Conservation (phyloP, 768 basidiomycete genomes). For the Chalciporus piperatus region DNA sequence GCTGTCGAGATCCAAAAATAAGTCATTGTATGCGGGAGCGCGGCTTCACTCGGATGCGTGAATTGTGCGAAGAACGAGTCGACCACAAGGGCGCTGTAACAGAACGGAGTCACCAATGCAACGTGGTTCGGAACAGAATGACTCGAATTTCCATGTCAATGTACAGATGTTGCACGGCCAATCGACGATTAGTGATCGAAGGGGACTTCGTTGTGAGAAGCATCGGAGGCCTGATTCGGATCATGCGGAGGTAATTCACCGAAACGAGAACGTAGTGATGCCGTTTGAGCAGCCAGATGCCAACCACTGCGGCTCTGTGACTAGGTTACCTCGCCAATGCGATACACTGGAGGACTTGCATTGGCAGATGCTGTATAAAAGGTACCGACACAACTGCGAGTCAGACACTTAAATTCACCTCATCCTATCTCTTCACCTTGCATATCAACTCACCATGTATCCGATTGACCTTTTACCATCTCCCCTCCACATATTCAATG, state of each 20-base stretch:
- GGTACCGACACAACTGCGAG: not conserved
- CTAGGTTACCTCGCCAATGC: slow-evolving; percentile 34
- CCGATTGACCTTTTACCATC: slow-evolving; percentile 47
- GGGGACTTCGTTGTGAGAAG: slow-evolving; percentile 15
- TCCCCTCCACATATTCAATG: slow-evolving; percentile 48
- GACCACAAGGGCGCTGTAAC: slow-evolving; percentile 11
- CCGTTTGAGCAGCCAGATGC: slow-evolving; percentile 24
- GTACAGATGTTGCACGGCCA: slow-evolving; percentile 25
- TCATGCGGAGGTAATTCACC: slow-evolving; percentile 19
- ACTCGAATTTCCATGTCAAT: slow-evolving; percentile 15
- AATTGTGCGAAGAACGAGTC: slow-evolving; percentile 13
- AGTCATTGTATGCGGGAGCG: slow-evolving; percentile 1
- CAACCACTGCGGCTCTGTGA: slow-evolving; percentile 33
- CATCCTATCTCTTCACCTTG: slow-evolving; percentile 5
- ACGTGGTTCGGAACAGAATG: slow-evolving; percentile 11
- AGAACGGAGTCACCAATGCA: slow-evolving; percentile 1
- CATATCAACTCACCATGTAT: slow-evolving; percentile 21
- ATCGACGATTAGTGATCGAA: slow-evolving; percentile 21
- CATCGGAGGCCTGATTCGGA: slow-evolving; percentile 17
- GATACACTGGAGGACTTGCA: slow-evolving; percentile 26
- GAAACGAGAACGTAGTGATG: slow-evolving; percentile 26
- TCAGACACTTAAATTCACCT: not conserved
- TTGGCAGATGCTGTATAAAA: slow-evolving; percentile 33
- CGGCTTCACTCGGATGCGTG: slow-evolving; percentile 7
- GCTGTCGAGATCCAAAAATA: slow-evolving; percentile 14